Evolutionary conservation across 352 stramenopile genomes (phyloP), one percentile per base, ranked within the genome.

Genomic region (Globisporangium polare): DNA sequence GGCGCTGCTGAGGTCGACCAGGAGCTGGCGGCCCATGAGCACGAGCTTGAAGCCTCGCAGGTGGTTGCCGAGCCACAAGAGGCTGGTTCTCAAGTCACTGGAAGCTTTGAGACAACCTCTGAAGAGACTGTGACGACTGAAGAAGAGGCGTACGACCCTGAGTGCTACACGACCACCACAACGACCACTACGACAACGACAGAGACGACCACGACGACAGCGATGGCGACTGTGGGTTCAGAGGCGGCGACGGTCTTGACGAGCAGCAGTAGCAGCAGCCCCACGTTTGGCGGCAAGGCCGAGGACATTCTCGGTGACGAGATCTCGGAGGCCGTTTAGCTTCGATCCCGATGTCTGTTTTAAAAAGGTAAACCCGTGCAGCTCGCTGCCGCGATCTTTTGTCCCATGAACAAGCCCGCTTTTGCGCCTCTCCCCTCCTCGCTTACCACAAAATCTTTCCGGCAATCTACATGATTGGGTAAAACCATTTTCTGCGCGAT

Each of bases 261-360:
- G 15, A 20, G 26, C 26, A 53, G 26, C 17, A 53, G 24, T 26
- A 53, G 26, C 26, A 53, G 26, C 26, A 54, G 47, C 26, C 33
- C 17, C 29, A 20, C 7, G 50, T n/a, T n/a, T 51, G 73, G 71
- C 20, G 71, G 80, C 62, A 84, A 75, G 57, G 74, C 77, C 54
- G 75, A 82, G 47, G 69, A 72, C 29, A 73, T 86, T 43, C 71
- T 88, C 13, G 55, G 84, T 27, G 78, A 88, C 46, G 78, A 88
- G 60, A 84, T 88, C 61, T 83, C 66, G 0, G 78, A 88, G 29
- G 72, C 78, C 6, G 78, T 88, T 8, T 85, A 59, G 43, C 45
- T 18, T 31, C 13, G 4, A n/a, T 51, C 6, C 3, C 20, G 20
- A 10, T 29, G n/a, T 18, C 15, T 18, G 45, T n/a, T 29, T 18